Base-by-base conservation (phyloP, 2,329 filamentous ascomycete genomes). In the Cercospora sesami region DNA sequence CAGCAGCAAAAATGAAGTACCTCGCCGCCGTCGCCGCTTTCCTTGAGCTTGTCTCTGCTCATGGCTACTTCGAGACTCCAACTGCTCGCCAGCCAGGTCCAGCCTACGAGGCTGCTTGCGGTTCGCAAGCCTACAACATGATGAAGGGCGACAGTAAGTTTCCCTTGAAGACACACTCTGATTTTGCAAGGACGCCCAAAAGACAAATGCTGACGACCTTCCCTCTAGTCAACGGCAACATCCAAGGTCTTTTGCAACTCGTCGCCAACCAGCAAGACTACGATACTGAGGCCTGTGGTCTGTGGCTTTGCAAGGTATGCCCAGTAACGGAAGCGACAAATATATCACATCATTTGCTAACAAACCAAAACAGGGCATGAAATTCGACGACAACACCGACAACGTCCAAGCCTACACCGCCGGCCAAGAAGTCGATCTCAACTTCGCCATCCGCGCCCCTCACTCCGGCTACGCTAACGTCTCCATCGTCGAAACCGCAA, bases 381-480 rank as follows among this genome's bases (percentile, higher is more conserved):
- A 87, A 74, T 86, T 83, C 77, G 81, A 74, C 57, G 86, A 88
- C 79, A 86, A 86, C 79, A 83, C 77, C 69, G 81, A 77, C 71
- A 85, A 85, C 72, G 80, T 88, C 60, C 81, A 85, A 71, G 80
- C 76, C 51, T 88, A 83, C 80, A 83, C 80, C 18, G 76, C 82
- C n/a, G 84, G 84, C 68, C 78, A 86, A 75, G 77, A 76, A 39
- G 78, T 86, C 31, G 72, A 78, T 31, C 79, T 86, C 71, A 78
- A 71, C 36, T 81, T 85, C 72, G 79, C 83, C 68, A 82, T 86
- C 74, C 79, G 78, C 45, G 84, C 84, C 48, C 85, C 85, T 26
- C 86, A 88, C 78, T 83, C 82, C 14, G 86, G 86, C 67, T 76
- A 77, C 12, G 85, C 85, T 73, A 89, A 89, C 76, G 85, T 89